Percentiles rank a stretch among this genome's conserved stretches.
Evolutionary conservation across 352 stramenopile species (phyloP).

Genomic region (Phytopythium montanum): DNA sequence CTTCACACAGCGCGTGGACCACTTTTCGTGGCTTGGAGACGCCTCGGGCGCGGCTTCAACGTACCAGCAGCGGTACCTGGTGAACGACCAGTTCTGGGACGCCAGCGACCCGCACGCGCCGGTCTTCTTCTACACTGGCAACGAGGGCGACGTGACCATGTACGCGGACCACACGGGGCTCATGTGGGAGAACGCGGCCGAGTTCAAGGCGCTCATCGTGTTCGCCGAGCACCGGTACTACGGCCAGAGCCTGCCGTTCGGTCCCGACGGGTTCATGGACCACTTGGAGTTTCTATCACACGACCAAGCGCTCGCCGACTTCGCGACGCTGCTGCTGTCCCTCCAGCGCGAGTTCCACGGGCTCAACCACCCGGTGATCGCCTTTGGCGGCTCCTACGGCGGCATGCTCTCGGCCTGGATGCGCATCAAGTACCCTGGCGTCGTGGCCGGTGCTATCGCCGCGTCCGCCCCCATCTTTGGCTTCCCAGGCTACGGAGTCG

Average conservation of each 20-base stretch:
- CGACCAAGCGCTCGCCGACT: constrained; percentile 94
- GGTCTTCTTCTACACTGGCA: constrained; percentile 94
- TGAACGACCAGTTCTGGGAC: constrained; percentile 87
- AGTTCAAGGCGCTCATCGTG: constrained; percentile 89
- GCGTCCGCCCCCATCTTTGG: constrained; percentile 92
- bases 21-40: constrained; percentile 73
- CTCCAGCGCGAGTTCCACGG: constrained; percentile 76
- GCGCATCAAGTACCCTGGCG: constrained; percentile 94
- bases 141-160: constrained; percentile 92
- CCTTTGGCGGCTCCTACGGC: constrained; percentile 95
- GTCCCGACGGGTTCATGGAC: constrained; percentile 48
- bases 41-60: constrained; percentile 36
- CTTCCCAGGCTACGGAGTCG: constrained; percentile 72
- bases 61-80: constrained; percentile 87
- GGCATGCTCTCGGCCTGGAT: constrained; percentile 95
- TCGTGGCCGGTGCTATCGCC: constrained; percentile 91
- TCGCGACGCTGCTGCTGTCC: constrained; percentile 83
- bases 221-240: constrained; percentile 97
- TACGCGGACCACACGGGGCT: constrained; percentile 94
- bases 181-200: constrained; percentile 92
- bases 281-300: constrained; percentile 84
- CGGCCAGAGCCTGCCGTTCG: constrained; percentile 86
- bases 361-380: constrained; percentile 84
- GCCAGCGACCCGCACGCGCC: constrained; percentile 55
- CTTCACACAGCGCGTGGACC: constrained; percentile 88